Evolutionary conservation across 2,329 filamentous ascomycete species (phyloP).

Genomic region (Colletotrichum horii): DNA sequence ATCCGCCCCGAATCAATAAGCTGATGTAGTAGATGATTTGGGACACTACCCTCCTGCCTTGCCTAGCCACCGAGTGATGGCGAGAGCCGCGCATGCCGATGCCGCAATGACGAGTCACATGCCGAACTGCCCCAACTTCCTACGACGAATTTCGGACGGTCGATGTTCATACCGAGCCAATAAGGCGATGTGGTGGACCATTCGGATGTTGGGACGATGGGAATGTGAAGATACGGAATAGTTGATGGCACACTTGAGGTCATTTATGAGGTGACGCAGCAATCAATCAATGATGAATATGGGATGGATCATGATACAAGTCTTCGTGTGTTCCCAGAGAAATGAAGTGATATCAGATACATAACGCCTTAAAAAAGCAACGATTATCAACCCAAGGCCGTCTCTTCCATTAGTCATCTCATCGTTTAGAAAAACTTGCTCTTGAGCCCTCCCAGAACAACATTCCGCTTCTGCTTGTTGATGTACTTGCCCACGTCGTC

Average conservation of each 20-base stretch:
- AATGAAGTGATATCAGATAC: not conserved
- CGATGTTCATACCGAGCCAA: not conserved
- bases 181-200: not conserved
- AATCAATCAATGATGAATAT: not conserved
- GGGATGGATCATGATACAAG: not conserved
- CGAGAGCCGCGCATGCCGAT: not conserved
- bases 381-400: not conserved
- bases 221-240: not conserved
- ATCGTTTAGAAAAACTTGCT: constrained; percentile 54
- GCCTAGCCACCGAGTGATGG: not conserved
- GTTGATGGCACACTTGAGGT: not conserved
- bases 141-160: not conserved
- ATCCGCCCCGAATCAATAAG: not conserved
- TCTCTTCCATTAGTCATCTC: constrained; percentile 9
- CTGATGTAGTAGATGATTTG: not conserved
- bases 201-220: not conserved
- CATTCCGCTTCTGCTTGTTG: constrained; percentile 83
- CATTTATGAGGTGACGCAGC: not conserved
- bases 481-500: constrained; percentile 90
- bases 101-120: not conserved
- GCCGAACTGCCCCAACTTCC: not conserved
- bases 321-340: not conserved
- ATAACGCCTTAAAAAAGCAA: constrained; percentile 5
- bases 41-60: not conserved
- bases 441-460: constrained; percentile 74